Conservation (phyloP, 768 basidiomycete species). For the Xerocomus spinulosus region DNA sequence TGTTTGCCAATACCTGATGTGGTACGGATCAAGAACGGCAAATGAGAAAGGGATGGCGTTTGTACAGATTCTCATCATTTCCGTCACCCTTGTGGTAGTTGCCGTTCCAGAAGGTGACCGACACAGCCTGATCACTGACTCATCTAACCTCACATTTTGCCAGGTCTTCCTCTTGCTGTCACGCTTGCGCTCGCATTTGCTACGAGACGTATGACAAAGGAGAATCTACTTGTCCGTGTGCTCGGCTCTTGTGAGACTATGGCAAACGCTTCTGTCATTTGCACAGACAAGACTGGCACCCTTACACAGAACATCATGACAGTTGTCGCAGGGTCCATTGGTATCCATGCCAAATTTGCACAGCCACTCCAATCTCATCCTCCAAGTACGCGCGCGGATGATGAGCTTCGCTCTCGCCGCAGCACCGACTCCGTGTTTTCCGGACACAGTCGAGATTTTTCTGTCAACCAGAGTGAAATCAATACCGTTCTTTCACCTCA, state of each 20-base stretch:
- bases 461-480: conserved; percentile 74
- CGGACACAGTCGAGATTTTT: conserved; percentile 69
- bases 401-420: conserved; percentile 34
- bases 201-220: conserved; percentile 95
- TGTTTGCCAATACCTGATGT: conserved; percentile 7
- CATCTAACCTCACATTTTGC: neutral
- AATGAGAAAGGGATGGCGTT: conserved; percentile 86
- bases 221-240: conserved; percentile 92
- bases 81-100: conserved; percentile 87
- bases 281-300: conserved; percentile 96
- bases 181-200: conserved; percentile 96
- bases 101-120: conserved; percentile 75
- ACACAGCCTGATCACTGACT: neutral
- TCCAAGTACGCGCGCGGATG: conserved; percentile 66
- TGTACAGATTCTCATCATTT: conserved; percentile 89
- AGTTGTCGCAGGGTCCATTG: conserved; percentile 93
- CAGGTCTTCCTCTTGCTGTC: conserved; percentile 90
- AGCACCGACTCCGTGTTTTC: conserved; percentile 28
- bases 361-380: conserved; percentile 68
- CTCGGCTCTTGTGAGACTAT: conserved; percentile 97
- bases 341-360: conserved; percentile 93
- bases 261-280: conserved; percentile 95
- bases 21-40: conserved; percentile 44
- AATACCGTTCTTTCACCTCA: conserved; percentile 57
- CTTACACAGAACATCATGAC: conserved; percentile 95